Conservation (phyloP, 1,139 yeast species). For the Meyerozyma elateridarum region DNA sequence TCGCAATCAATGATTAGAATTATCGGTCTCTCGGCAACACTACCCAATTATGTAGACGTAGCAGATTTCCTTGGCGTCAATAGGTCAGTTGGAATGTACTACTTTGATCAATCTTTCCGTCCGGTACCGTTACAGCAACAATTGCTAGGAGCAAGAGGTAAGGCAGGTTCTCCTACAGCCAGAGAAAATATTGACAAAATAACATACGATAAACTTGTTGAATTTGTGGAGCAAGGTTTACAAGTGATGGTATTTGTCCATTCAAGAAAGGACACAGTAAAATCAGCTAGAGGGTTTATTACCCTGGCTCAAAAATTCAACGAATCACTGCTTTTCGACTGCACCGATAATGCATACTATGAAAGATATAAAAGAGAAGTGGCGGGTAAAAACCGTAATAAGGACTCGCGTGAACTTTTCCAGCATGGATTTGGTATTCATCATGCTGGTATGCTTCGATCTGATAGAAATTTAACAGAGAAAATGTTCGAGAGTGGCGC, state of each 20-base stretch:
- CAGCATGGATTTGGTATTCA: constrained; percentile 86
- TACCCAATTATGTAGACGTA: constrained; percentile 91
- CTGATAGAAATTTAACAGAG: constrained; percentile 88
- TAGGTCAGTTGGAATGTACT: constrained; percentile 85
- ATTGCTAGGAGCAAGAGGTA: constrained; percentile 82
- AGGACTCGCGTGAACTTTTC: constrained; percentile 78
- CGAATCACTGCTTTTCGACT: constrained; percentile 58
- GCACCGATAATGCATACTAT: constrained; percentile 44
- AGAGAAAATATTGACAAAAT: constrained; percentile 73
- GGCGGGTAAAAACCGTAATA: constrained; percentile 61
- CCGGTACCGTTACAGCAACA: constrained; percentile 93
- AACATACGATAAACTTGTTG: constrained; percentile 71
- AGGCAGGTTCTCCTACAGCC: constrained; percentile 63
- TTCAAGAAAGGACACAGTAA: constrained; percentile 88
- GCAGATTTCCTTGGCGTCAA: constrained; percentile 94
- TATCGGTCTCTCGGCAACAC: constrained; percentile 94
- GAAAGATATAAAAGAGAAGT: constrained; percentile 60
- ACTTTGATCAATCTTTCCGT: constrained; percentile 86
- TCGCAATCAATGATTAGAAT: constrained; percentile 92
- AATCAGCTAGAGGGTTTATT: constrained; percentile 71
- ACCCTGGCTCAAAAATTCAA: constrained; percentile 60
- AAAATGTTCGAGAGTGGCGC: constrained; percentile 83
- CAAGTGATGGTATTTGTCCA: constrained; percentile 98
- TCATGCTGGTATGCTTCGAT: constrained; percentile 94
- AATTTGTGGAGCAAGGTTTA: constrained; percentile 62